phyloP scores from a whole-genome alignment of 176 grass and related monocot species.

The Themeda triandra region DNA sequence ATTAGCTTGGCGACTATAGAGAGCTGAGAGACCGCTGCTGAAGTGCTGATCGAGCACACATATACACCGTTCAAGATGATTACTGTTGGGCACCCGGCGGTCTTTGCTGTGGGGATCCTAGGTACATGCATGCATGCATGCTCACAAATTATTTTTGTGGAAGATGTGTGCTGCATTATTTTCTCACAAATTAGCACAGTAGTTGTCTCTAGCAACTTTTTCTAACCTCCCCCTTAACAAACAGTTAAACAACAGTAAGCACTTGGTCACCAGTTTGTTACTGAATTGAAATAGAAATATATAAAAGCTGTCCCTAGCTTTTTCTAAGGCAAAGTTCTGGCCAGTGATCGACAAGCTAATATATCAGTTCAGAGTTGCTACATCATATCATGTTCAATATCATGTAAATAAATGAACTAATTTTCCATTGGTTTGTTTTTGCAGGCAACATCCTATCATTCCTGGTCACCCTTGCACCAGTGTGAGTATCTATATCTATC shows the following conservation, averaged over 20 bases:
- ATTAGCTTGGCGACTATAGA: not conserved
- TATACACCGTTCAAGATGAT: conserved; percentile 19
- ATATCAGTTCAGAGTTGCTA: too few relatives aligned
- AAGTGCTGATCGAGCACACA: not conserved
- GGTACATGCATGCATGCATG: conserved; percentile 7
- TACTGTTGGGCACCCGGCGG: conserved; percentile 12
- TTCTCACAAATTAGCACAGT: not conserved
- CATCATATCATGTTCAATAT: too few relatives aligned
- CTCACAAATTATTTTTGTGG: not conserved
- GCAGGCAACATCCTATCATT: conserved; percentile 80
- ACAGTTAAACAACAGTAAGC: not conserved
- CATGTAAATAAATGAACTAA: not conserved
- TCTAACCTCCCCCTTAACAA: not conserved
- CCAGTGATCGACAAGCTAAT: too few relatives aligned
- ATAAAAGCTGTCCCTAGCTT: too few relatives aligned
- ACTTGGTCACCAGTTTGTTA: not conserved
- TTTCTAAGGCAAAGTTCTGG: too few relatives aligned
- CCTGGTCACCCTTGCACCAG: conserved; percentile 64
- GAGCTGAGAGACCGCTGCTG: conserved; percentile 5
- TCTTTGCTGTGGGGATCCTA: conserved; percentile 45
- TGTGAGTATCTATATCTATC: conserved; percentile 35
- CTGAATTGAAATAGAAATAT: not conserved
- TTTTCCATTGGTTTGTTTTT: not conserved
- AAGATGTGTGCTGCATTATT: not conserved
- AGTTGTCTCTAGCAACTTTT: not conserved